Percentiles rank a stretch among this genome's conserved stretches.
Evolutionary conservation across 306 rosid genomes (phyloP).

Genomic region (Crotalaria pallida): DNA sequence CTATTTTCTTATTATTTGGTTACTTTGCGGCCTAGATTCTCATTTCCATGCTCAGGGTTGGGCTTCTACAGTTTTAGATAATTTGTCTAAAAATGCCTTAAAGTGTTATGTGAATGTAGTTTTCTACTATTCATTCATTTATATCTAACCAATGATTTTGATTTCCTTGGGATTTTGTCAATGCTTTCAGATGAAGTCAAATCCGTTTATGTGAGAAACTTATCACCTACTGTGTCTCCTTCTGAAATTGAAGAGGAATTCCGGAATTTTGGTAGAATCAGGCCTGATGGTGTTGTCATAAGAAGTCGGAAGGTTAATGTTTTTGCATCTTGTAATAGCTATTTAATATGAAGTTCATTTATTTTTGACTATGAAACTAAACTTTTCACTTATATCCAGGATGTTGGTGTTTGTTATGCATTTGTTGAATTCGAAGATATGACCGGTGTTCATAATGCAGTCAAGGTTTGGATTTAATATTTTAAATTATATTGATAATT

Average conservation of each 20-base stretch:
- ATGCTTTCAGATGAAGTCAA: slow-evolving; percentile 68
- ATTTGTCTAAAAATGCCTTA: not conserved
- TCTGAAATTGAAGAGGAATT: slow-evolving; percentile 84
- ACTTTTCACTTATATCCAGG: slow-evolving; percentile 47
- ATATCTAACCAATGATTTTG: not conserved
- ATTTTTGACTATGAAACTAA: slow-evolving; percentile 9
- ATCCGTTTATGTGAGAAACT: slow-evolving; percentile 90
- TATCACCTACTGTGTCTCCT: slow-evolving; percentile 69
- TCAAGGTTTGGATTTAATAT: slow-evolving; percentile 58
- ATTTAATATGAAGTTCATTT: not conserved
- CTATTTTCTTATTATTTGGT: not conserved
- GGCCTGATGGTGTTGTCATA: slow-evolving; percentile 79
- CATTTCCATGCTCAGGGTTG: not conserved
- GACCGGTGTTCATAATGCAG: slow-evolving; percentile 80
- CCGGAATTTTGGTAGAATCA: slow-evolving; percentile 71
- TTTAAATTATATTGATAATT: not conserved
- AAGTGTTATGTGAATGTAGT: not conserved
- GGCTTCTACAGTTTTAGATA: not conserved
- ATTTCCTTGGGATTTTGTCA: slow-evolving; percentile 17
- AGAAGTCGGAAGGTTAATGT: slow-evolving; percentile 83
- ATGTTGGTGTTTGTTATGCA: slow-evolving; percentile 95
- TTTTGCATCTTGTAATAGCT: slow-evolving; percentile 15
- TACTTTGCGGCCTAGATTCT: not conserved
- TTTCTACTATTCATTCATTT: not conserved
- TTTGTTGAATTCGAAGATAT: slow-evolving; percentile 92